Evolutionary conservation across 2,329 filamentous ascomycete genomes (phyloP), one percentile per base, ranked within the genome.

Genomic region (Corniculantispora saksenae): DNA sequence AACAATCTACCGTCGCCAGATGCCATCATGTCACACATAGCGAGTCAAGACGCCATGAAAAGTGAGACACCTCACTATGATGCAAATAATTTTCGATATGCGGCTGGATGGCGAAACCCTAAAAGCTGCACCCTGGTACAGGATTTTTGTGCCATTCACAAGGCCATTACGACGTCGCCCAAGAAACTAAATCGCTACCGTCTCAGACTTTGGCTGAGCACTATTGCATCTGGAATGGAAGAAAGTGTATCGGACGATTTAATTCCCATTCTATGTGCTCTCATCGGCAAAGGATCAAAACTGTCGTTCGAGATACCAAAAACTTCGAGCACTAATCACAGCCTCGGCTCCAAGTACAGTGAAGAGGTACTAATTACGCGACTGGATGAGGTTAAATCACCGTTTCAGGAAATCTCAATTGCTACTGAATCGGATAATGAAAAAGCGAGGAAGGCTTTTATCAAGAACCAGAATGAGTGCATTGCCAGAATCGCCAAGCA

Each of bases 111-210:
- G 27, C 2, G 21, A 1, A 17, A 27, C 12, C 10, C 1, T 1
- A 7, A 12, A 0, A 27, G 38, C 6, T 15, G 6, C 2, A 40
- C 43, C 5, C 6, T 63, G 4, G 13, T 17, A 0, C n/a, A 27
- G 15, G 61, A 57, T 13, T 40, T 63, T 9, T 50, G 53, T 19
- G 48, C 51, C 8, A n/a, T 63, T 40, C 53, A 57, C 19, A 15
- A 23, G 0, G 40, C 29, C 0, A 38, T 63, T 13, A 8, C 2
- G 8, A 2, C 1, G 15, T 1, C 3, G 15, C 3, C 3, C 5
- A 0, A 0, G 0, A 1, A 3, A 2, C 17, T 35, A 6, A 63
- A 57, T 35, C 29, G 21, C 3, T 63, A 32, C 23, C 51, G 61
- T 4, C 6, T 63, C 19, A 21, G 61, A 5, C 9, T 63, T 5